Percentiles rank a stretch among this genome's conserved stretches.
Evolutionary conservation across 805 yeast genomes (phyloP).

Genomic region (Zygotorulaspora chibaensis): DNA sequence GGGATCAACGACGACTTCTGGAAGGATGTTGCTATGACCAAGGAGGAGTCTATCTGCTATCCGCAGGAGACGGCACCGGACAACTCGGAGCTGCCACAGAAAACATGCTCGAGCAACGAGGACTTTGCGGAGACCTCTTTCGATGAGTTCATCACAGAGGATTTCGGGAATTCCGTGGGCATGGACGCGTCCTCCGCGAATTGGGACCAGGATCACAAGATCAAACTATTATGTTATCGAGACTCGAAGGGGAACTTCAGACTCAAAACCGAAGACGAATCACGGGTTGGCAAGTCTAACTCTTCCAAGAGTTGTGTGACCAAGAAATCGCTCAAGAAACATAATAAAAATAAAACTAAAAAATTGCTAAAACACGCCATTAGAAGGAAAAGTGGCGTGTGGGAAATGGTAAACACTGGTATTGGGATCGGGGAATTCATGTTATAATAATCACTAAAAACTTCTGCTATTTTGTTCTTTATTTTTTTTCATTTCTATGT

Average conservation of each 20-base stretch:
- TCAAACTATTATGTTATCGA: constrained; percentile 30
- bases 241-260: constrained; percentile 33
- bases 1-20: constrained; percentile 30
- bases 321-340: constrained; percentile 8
- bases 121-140: constrained; percentile 12
- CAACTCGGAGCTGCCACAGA: constrained; percentile 1
- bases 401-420: constrained; percentile 34
- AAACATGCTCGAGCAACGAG: constrained; percentile 1
- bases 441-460: constrained; percentile 21
- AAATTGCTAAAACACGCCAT: constrained; percentile 22
- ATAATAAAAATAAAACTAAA: constrained; percentile 7
- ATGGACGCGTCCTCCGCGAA: constrained; percentile 7
- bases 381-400: constrained; percentile 33
- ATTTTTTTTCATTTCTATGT: constrained; percentile 5
- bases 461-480: constrained; percentile 6
- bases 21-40: constrained; percentile 32
- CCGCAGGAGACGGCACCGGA: constrained; percentile 4
- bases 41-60: constrained; percentile 23
- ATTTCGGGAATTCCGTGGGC: constrained; percentile 8
- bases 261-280: constrained; percentile 17
- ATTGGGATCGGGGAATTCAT: constrained; percentile 34
- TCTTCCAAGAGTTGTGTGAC: constrained; percentile 40
- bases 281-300: background rate
- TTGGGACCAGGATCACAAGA: constrained; percentile 20
- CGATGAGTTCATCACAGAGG: constrained; percentile 22